A percentile compares a stretch with the other conserved stretches of the same genome.
phyloP scores from a whole-genome alignment of 495 filamentous ascomycete genomes.

The Mytilinidion resinicola region DNA sequence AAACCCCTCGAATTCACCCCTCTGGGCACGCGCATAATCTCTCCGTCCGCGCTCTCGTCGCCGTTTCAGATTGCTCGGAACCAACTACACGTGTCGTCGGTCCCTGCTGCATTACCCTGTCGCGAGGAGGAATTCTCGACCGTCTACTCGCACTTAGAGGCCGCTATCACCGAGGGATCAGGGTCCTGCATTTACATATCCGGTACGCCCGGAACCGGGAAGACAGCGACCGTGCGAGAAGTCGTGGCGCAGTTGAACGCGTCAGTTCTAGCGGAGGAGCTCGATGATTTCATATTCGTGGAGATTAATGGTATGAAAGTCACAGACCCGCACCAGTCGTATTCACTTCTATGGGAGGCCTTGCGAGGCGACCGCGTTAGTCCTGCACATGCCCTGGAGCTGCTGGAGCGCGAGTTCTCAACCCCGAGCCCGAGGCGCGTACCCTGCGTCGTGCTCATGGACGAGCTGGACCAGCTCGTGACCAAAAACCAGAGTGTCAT shows the following conservation, averaged over 20 bases:
- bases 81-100: slow-evolving; percentile 84
- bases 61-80: slow-evolving; percentile 89
- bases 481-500: slow-evolving; percentile 98
- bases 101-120: slow-evolving; percentile 83
- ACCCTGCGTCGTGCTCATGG: slow-evolving; percentile 97
- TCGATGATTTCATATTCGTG: slow-evolving; percentile 98
- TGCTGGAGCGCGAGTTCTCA: slow-evolving; percentile 87
- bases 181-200: slow-evolving; percentile 98
- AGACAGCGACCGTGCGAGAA: slow-evolving; percentile 95
- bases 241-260: slow-evolving; percentile 83
- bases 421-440: slow-evolving; percentile 83
- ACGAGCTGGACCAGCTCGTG: slow-evolving; percentile 96
- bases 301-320: slow-evolving; percentile 99
- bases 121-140: slow-evolving; percentile 84
- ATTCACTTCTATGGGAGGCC: slow-evolving; percentile 93
- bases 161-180: slow-evolving; percentile 87
- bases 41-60: slow-evolving; percentile 71
- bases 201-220: slow-evolving; percentile 97
- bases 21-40: slow-evolving; percentile 77
- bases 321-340: slow-evolving; percentile 94
- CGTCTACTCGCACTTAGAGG: slow-evolving; percentile 89
- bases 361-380: slow-evolving; percentile 88
- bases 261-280: slow-evolving; percentile 78
- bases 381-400: slow-evolving; percentile 81
- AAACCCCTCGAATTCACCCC: slow-evolving; percentile 94